Evolutionary conservation across 441 rosid genomes (phyloP).

Genomic region (Gossypium aridum): DNA sequence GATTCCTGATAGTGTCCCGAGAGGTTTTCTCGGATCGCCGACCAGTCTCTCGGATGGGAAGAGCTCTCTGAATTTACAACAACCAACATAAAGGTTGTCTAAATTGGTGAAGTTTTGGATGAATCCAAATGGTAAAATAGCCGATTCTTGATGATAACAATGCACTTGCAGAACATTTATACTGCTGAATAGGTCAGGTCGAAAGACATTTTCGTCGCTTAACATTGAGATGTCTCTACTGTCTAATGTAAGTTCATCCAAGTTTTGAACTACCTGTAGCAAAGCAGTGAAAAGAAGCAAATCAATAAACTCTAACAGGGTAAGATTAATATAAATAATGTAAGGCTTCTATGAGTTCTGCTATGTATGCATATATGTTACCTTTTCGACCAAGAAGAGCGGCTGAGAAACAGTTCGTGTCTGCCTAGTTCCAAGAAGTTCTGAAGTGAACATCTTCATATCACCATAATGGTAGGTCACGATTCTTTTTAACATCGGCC

Average conservation of each 20-base stretch:
- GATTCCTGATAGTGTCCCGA: not conserved
- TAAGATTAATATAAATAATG: not conserved
- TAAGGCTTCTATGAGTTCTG: not conserved
- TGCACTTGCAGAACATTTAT: slow-evolving; percentile 3
- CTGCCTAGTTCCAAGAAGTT: not conserved
- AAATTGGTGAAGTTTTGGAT: slow-evolving; percentile 12
- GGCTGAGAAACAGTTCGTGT: not conserved
- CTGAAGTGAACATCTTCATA: slow-evolving; percentile 4
- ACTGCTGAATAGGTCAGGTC: not conserved
- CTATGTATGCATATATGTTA: not conserved
- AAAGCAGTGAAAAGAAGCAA: not conserved
- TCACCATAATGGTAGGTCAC: not conserved
- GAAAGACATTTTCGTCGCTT: not conserved
- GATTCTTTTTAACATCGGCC: slow-evolving; percentile 5
- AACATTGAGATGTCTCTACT: slow-evolving; percentile 10
- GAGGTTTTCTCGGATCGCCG: not conserved
- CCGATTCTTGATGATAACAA: slow-evolving; percentile 13
- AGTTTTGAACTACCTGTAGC: slow-evolving; percentile 12
- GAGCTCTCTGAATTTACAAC: not conserved
- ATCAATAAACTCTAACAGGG: not conserved
- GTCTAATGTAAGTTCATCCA: slow-evolving; percentile 14
- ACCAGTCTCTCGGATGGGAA: slow-evolving; percentile 1
- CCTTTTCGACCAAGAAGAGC: slow-evolving; percentile 12
- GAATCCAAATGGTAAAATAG: slow-evolving; percentile 11
- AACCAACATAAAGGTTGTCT: not conserved